Base-by-base conservation (phyloP, 495 filamentous ascomycete species). In the Pyrenula massariospora region DNA sequence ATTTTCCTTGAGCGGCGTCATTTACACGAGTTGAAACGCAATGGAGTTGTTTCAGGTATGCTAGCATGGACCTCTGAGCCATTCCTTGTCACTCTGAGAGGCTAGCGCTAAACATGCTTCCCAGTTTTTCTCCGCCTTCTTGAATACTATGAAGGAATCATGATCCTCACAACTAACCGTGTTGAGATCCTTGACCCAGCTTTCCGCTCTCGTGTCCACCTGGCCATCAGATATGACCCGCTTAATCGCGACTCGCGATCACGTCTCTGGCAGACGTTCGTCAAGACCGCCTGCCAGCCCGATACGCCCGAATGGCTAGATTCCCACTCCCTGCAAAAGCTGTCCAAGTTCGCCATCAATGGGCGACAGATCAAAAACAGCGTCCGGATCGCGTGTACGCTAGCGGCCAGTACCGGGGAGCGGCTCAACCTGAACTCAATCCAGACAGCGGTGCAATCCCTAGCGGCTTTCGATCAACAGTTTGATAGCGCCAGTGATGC, bases 1-100 rank as follows among this genome's bases (percentile, higher is more conserved):
- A 70, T 83, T 0, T 84, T 83, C 56, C 66, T 84, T 0, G 68
- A 73, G 19, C 60, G 72, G 56, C 67, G 80, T 11, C 59, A 50
- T 0, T 58, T 63, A 22, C 52, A 50, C 10, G 73, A 82, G 47
- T 48, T 81, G 0, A 24, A 72, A 3, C 66, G 77, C 1, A 84
- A 84, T 49, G 72, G 66, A 8, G 59, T 82, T 0, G 76, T 82
- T 0, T 60, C 62, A 5, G 31, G 31, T 42, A 15, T 8, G 31
- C 31, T 15, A 10, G 22, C 31, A 8, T 42, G n/a, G n/a, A n/a
- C n/a, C n/a, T n/a, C n/a, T n/a, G n/a, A n/a, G n/a, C n/a, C n/a
- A 42, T 42, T 42, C 31, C 15, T 42, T 42, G 31, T 42, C 31
- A 42, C 15, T 15, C n/a, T n/a, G n/a, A n/a, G n/a, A n/a, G n/a